Evolutionary conservation across 352 stramenopile genomes (phyloP).

Genomic region (Phytophthora podocarpi): DNA sequence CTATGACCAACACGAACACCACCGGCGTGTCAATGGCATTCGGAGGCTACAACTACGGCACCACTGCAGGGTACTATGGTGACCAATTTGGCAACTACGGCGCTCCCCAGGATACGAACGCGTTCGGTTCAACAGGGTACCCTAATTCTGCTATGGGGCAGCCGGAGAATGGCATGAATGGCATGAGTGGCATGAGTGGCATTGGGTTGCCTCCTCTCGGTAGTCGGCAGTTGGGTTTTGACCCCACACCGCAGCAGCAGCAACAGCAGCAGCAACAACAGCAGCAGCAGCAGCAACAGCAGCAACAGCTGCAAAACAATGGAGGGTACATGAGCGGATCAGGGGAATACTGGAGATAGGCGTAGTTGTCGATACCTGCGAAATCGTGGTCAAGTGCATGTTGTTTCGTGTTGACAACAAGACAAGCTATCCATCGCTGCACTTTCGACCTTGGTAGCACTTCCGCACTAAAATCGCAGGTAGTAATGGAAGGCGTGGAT

Average conservation of each 20-base stretch:
- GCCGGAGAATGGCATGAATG: constrained; percentile 27
- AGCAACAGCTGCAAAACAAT: constrained; percentile 40
- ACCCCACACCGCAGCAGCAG: constrained; percentile 32
- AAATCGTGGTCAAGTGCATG: constrained; percentile 10
- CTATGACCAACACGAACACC: constrained; percentile 22
- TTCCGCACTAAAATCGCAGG: constrained; percentile 52
- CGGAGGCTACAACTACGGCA: constrained; percentile 38
- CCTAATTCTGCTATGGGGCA: constrained; percentile 28
- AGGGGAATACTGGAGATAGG: constrained; percentile 64
- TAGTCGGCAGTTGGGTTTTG: constrained; percentile 34
- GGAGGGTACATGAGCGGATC: constrained; percentile 52
- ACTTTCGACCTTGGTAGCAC: background rate
- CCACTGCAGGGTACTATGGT: constrained; percentile 33
- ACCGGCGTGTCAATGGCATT: constrained; percentile 36
- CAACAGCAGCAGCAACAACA: constrained; percentile 37
- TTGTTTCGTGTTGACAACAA: constrained; percentile 17
- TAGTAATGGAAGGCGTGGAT: constrained; percentile 84
- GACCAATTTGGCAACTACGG: constrained; percentile 47
- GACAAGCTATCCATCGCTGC: background rate
- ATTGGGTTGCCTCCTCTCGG: constrained; percentile 38
- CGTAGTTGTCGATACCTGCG: constrained; percentile 1
- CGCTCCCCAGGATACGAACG: constrained; percentile 35
- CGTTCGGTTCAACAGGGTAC: constrained; percentile 39
- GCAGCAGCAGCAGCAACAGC: constrained; percentile 32
- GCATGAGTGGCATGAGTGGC: constrained; percentile 18